Percentiles rank a stretch among this genome's conserved stretches.
These are phyloP conservation scores for Candida coquimbonensis DNA, from an alignment of 805 yeast genomes.

Conservation along the genomic window DNA sequence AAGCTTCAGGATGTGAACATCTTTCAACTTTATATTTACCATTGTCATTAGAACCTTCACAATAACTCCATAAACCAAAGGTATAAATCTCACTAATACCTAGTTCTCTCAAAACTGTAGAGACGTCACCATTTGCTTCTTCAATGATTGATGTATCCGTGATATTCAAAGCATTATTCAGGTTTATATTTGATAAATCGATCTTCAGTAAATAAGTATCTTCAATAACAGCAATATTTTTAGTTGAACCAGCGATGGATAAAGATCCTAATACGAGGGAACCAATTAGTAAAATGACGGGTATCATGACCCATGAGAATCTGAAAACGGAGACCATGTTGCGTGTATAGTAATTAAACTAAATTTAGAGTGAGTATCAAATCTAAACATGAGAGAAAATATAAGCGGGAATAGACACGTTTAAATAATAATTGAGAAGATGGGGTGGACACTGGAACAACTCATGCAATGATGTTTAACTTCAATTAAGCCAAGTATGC, in stretches of 20 bases:
- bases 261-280: conserved; percentile 41
- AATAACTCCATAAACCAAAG: conserved; percentile 61
- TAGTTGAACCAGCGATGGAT: conserved; percentile 46
- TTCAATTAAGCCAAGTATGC: too few species aligned
- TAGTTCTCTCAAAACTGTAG: neutral
- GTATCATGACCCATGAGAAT: conserved; percentile 20
- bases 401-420: neutral
- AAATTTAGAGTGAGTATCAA: too few species aligned
- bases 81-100: conserved; percentile 43
- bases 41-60: conserved; percentile 25
- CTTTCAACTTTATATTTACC: conserved; percentile 29
- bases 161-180: neutral
- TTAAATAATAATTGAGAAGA: too few species aligned
- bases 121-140: neutral
- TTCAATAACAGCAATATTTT: conserved; percentile 34
- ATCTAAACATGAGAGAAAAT: neutral
- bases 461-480: too few species aligned
- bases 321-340: conserved; percentile 22
- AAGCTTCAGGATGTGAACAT: conserved; percentile 50
- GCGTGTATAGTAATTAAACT: neutral
- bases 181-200: conserved; percentile 28
- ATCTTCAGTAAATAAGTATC: conserved; percentile 43
- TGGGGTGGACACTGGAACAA: too few species aligned
- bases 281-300: conserved; percentile 29
- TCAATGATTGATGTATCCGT: neutral